These are phyloP conservation scores for Debaryomyces psychrophilus DNA, from an alignment of 1,139 yeast genomes.

Conservation along the genomic window DNA sequence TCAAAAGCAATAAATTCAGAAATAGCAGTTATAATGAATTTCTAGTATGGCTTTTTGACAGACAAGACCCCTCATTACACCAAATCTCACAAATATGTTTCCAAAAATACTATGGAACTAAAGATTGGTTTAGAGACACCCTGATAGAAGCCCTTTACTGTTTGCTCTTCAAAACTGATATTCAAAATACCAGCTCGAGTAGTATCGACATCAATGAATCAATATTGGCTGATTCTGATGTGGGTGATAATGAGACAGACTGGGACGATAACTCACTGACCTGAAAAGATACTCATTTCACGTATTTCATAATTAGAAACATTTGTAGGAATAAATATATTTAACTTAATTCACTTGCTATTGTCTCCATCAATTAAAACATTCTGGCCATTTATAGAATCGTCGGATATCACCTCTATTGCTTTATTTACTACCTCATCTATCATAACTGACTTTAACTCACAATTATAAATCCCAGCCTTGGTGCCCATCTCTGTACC, in stretches of 20 bases:
- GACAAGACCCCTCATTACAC: slow-evolving; percentile 3
- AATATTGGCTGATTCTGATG: background rate
- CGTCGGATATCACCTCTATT: slow-evolving; percentile 32
- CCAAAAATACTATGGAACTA: slow-evolving; percentile 16
- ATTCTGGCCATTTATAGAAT: slow-evolving; percentile 44
- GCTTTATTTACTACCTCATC: slow-evolving; percentile 33
- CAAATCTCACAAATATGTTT: slow-evolving; percentile 10
- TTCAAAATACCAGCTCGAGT: slow-evolving; percentile 1
- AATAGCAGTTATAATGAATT: slow-evolving; percentile 20
- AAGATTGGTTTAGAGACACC: slow-evolving; percentile 6
- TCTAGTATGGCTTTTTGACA: slow-evolving; percentile 24
- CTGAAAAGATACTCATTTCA: background rate
- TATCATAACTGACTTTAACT: slow-evolving; percentile 22
- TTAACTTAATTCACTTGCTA: background rate
- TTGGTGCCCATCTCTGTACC: slow-evolving; percentile 72
- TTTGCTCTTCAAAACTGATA: slow-evolving; percentile 9
- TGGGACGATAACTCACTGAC: too few relatives aligned
- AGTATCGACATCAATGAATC: background rate
- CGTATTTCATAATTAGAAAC: background rate
- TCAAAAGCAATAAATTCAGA: background rate
- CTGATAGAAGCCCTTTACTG: slow-evolving; percentile 7
- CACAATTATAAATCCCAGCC: slow-evolving; percentile 24
- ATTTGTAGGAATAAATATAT: background rate
- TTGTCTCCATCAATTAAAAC: slow-evolving; percentile 22
- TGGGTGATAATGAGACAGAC: background rate